Base-by-base conservation (phyloP, 139 green algal species). In the Chlorella sp. region DNA sequence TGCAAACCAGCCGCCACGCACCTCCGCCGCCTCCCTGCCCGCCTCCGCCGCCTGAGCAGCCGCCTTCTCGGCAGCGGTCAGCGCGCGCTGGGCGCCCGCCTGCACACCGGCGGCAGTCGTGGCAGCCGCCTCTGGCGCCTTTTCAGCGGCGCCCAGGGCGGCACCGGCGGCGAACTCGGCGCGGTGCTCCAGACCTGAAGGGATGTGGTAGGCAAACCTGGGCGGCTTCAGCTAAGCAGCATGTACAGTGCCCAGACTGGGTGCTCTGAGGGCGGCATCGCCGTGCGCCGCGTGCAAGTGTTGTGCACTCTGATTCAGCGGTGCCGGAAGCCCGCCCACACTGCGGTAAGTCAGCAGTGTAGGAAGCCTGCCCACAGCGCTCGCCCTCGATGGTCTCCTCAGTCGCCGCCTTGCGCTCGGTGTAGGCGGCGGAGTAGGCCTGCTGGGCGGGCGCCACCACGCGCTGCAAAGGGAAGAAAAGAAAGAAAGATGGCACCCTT, bases 311-410 rank as follows among this genome's bases (percentile, higher is more conserved):
- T n/a, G n/a, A n/a, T n/a, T n/a, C n/a, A n/a, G n/a, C n/a, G n/a
- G n/a, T n/a, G n/a, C n/a, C n/a, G n/a, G n/a, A n/a, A n/a, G n/a
- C n/a, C n/a, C n/a, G n/a, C n/a, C n/a, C n/a, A n/a, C n/a, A n/a
- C n/a, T n/a, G n/a, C n/a, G n/a, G n/a, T n/a, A n/a, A n/a, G n/a
- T n/a, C n/a, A n/a, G n/a, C n/a, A n/a, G n/a, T n/a, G n/a, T n/a
- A n/a, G n/a, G n/a, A n/a, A n/a, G n/a, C n/a, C 17, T 68, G 20
- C 60, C 60, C 38, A 48, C 34, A 44, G 9, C 9, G 9, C 54
- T 70, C 76, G 74, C 77, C 77, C 30, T 83, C 77, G 30, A 83
- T 83, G 5, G 28, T 73, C 26, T 58, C 36, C 77, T 83, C 77
- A 30, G 77, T 62, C 28, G 77, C 58, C 41, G 77, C 77, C 58